Evolutionary conservation across 768 basidiomycete genomes (phyloP).

Genomic region (Serendipita sp.): DNA sequence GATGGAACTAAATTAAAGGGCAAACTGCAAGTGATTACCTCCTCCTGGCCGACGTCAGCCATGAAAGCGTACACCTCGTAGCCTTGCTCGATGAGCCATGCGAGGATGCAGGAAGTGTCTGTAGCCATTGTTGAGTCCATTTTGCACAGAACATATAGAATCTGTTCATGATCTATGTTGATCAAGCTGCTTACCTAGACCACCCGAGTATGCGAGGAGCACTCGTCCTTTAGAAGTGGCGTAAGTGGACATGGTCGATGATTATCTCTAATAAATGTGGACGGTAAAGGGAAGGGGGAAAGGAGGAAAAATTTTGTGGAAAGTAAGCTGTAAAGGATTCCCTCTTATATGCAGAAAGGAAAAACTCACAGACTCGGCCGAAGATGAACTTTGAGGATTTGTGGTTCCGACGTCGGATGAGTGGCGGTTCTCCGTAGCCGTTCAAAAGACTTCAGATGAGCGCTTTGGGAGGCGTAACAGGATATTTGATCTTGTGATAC

Average conservation of each 20-base stretch:
- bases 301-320: too few relatives aligned
- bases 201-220: constrained; percentile 94
- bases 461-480: too few relatives aligned
- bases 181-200: constrained; percentile 52
- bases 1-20: background rate
- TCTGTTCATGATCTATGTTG: background rate
- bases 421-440: too few relatives aligned
- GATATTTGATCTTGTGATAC: too few relatives aligned
- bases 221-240: constrained; percentile 55
- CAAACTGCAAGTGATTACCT: constrained; percentile 27
- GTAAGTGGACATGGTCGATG: constrained; percentile 1
- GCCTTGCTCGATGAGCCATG: constrained; percentile 95
- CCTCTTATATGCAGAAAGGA: too few relatives aligned
- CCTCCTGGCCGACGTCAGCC: constrained; percentile 89
- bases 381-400: too few relatives aligned
- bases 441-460: too few relatives aligned
- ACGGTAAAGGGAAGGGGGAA: too few relatives aligned
- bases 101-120: constrained; percentile 99
- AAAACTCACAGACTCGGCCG: too few relatives aligned
- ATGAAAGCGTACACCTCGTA: constrained; percentile 97
- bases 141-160: background rate
- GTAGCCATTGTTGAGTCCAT: background rate
- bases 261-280: too few relatives aligned
- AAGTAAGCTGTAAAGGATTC: too few relatives aligned
- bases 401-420: too few relatives aligned